Base-by-base conservation (phyloP, 2,329 filamentous ascomycete genomes). In the Tolypocladium cylindrosporum region DNA sequence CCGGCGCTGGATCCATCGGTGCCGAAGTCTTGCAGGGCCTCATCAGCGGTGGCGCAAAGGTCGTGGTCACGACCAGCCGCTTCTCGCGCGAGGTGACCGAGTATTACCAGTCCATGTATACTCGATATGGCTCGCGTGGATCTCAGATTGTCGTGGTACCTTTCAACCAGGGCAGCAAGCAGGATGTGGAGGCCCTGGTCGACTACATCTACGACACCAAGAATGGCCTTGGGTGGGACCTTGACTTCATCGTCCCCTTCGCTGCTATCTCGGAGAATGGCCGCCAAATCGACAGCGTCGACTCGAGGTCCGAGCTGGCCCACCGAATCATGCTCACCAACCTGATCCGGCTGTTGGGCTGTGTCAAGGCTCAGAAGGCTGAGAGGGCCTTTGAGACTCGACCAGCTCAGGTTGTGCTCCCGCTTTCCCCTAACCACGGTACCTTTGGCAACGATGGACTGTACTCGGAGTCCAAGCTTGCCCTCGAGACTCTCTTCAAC, bases 261-360 rank as follows among this genome's bases (percentile, higher is more conserved):
- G 94, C 94, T 61, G 94, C 94, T 67, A 99, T 99, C 64, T 91
- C 95, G 0, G 94, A 97, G 78, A 96, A 96, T 66, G 94, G 95
- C 56, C 92, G 94, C 62, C 92, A 99, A 74, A 97, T 99, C 61
- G 94, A 99, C 71, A 88, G 81, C 71, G 92, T 99, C 63, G 95
- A 99, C 75, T 97, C 92, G 62, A 96, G 94, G 75, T 97, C 94
- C 16, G 94, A 99, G 78, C 86, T 99, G 62, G 94, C 94, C 65
- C 94, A 99, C 74, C 90, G 94, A 63, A 97, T 99, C 78, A 97
- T 99, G 94, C 80, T 99, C 72, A 99, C 94, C 68, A 99, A 99
- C 75, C 81, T 99, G 11, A 79, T 97, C 62, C 91, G 94, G 65
- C 87, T 99, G 60, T 82, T 99, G 57, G 94, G 94, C 66, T 85